Conservation (phyloP, 148 eudicot species). For the Pouteria glomerata region DNA sequence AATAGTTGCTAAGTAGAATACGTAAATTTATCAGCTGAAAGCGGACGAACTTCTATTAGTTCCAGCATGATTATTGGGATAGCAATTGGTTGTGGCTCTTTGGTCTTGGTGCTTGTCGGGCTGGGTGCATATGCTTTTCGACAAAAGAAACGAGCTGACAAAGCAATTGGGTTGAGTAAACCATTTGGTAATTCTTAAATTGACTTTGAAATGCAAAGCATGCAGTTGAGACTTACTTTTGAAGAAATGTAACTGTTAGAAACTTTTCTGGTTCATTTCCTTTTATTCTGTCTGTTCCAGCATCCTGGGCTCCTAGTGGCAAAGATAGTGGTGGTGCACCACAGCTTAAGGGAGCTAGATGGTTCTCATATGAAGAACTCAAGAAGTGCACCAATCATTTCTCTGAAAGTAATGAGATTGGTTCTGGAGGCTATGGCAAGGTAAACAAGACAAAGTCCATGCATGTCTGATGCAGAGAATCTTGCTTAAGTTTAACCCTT, state of each 20-base stretch:
- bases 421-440: constrained; percentile 97
- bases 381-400: constrained; percentile 72
- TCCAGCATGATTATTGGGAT: constrained; percentile 47
- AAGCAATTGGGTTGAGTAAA: constrained; percentile 59
- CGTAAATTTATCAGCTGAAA: constrained; percentile 31
- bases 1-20: not conserved
- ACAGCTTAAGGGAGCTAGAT: constrained; percentile 90
- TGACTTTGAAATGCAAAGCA: not conserved
- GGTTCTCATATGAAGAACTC: constrained; percentile 90
- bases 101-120: constrained; percentile 53
- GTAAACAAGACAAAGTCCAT: constrained; percentile 21
- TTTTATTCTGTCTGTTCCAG: constrained; percentile 27
- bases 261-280: not conserved
- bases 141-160: constrained; percentile 73
- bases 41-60: constrained; percentile 32
- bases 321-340: constrained; percentile 84
- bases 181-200: constrained; percentile 56
- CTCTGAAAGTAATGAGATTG: constrained; percentile 70
- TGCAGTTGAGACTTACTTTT: constrained; percentile 8
- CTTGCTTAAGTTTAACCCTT: not conserved
- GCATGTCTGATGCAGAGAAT: not conserved
- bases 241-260: not conserved
- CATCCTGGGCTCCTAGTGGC: constrained; percentile 76
- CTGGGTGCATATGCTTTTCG: constrained; percentile 57
- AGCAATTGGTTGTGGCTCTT: constrained; percentile 38